These are phyloP conservation scores for Arthrobotrys megalospora DNA, from an alignment of 2,329 filamentous ascomycete species.

Conservation along the genomic window DNA sequence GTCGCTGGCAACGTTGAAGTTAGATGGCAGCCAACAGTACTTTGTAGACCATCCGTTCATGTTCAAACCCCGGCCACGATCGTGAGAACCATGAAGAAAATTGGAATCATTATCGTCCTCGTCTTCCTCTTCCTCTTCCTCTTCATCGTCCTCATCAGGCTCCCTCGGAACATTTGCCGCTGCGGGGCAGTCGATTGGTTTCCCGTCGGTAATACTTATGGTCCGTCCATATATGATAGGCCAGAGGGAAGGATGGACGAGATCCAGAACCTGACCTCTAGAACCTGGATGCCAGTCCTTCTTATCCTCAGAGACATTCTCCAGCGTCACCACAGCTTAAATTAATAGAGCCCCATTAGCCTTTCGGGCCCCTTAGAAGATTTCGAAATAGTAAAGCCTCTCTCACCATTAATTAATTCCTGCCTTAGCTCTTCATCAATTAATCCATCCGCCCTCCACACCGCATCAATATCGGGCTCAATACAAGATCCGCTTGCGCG, in stretches of 20 bases:
- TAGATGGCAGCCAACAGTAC: constrained; percentile 37
- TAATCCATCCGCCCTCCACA: constrained; percentile 42
- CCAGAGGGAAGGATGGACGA: constrained; percentile 77
- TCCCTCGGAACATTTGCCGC: background rate
- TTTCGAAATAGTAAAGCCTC: background rate
- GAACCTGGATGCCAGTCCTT: constrained; percentile 77
- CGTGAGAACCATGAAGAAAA: too few relatives aligned
- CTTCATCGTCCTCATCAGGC: background rate
- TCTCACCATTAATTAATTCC: constrained; percentile 31
- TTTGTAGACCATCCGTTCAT: constrained; percentile 9
- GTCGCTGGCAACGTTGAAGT: constrained; percentile 25
- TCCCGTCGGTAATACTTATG: constrained; percentile 4
- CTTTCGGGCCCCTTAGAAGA: background rate
- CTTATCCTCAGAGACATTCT: constrained; percentile 70
- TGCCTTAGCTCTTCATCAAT: constrained; percentile 25
- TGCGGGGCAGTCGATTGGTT: constrained; percentile 21
- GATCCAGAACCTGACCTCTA: constrained; percentile 73
- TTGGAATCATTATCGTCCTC: background rate
- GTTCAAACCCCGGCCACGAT: too few relatives aligned
- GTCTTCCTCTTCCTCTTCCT: constrained; percentile 6
- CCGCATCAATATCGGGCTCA: constrained; percentile 37
- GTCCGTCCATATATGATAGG: constrained; percentile 72
- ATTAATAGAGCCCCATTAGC: background rate
- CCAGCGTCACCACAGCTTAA: constrained; percentile 69
- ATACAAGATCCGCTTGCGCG: background rate